Base-by-base conservation (phyloP, 73 alveolate species). In the Paramecium octaurelia region DNA sequence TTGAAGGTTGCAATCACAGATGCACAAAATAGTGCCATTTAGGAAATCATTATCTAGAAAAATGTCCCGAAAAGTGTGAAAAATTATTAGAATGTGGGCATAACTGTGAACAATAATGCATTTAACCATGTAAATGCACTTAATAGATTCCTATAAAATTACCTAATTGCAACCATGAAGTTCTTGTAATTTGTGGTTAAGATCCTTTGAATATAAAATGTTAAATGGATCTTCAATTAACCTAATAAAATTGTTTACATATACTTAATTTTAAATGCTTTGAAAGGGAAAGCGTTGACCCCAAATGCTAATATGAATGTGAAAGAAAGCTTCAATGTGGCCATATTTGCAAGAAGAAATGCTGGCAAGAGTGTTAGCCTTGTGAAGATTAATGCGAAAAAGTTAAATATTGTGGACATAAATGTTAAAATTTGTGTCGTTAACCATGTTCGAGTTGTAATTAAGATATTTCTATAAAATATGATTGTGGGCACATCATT, bases 331-430 rank as follows among this genome's bases (percentile, higher is more conserved):
- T 94, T 0, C 34, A 12, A 11, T 94, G 97, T 87, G 97, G 97
- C 8, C 99, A 96, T 91, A 40, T 86, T 29, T 95, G 98, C 85
- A 85, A 95, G 11, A 92, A 86, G 71, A 71, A 35, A 40, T 96
- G 99, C 86, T 58, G 93, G 0, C 34, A 93, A 6, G 68, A 58
- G 58, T 95, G 98, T 86, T 20, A 90, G 14, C 84, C 87, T 23
- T 96, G 99, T 75, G 40, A 92, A 38, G 58, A 94, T 48, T 54
- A 50, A 42, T 96, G 99, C 48, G 0, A 21, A 60, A 60, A 23
- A 60, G 48, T 4, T 18, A 1, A 40, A 0, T 4, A 10, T 18
- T 60, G 83, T 23, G 83, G 83, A 3, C 83, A 60, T 60, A 29
- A 60, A 1, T 38, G 44, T 38, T 38, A 38, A 2, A 38, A 4